Evolutionary conservation across 1,139 yeast species (phyloP), one percentile per base, ranked within the genome.

Genomic region (Kazachstania sp.): DNA sequence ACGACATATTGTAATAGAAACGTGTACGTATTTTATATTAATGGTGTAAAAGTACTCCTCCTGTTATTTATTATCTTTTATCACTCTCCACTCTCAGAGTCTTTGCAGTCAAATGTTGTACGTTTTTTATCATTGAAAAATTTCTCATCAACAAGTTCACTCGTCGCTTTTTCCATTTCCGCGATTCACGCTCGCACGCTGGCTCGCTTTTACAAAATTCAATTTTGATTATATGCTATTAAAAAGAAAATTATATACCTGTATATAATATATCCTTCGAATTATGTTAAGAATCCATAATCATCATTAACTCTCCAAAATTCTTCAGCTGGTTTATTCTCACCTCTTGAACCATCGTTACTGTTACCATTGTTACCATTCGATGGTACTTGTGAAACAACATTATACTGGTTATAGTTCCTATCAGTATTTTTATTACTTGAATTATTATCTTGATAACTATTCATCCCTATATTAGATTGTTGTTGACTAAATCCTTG

Each of bases 281-380:
- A 16, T 46, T 48, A 69, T 7, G 72, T 68, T 28, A 70, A 52
- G 49, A 71, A 70, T 13, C 72, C 74, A 49, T 69, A 68, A 50
- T 71, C 73, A 45, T 67, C 71, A 39, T 65, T 65, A 13, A 63
- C 66, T 12, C 61, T 61, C 74, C 75, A 71, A 39, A 71, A 66
- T 37, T 71, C 74, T 43, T 71, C 71, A 20, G 57, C 67, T 16
- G 38, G 38, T 19, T 19, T 19, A 36, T 34, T 20, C 8, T 32
- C 38, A 15, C 34, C 15, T 38, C 23, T 32, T 32, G 16, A 15
- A n/a, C 34, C 34, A 30, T 30, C 15, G 7, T 23, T 36, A 19
- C n/a, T 19, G 13, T 20, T 36, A 12, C 9, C 20, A 20, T 36
- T 18, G 15, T 9, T 19, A 13, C 9, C 19, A 19, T 13, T 19